Percentiles rank a stretch among this genome's conserved stretches.
Conservation (phyloP, 1,284 basidiomycete species). For the Pseudozyma pruni region DNA sequence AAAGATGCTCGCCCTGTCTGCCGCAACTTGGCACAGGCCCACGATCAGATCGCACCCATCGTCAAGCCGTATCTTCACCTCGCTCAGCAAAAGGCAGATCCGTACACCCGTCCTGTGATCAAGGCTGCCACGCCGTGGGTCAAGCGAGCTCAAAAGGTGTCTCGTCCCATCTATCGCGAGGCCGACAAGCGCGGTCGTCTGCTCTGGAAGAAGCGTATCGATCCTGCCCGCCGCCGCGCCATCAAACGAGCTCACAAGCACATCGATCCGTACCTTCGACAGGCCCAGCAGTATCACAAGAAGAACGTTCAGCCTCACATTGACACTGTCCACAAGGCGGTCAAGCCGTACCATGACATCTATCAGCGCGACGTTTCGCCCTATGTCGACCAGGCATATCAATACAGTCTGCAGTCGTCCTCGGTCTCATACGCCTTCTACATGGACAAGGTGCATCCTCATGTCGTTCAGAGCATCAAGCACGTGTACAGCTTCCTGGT, state of each 20-base stretch:
- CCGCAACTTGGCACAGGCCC: conserved; percentile 56
- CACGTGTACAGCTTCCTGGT: conserved; percentile 52
- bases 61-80: conserved; percentile 44
- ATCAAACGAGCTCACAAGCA: conserved; percentile 52
- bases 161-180: conserved; percentile 47
- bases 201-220: conserved; percentile 58
- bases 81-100: conserved; percentile 47
- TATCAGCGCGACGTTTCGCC: conserved; percentile 65
- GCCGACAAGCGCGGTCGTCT: conserved; percentile 45
- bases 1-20: conserved; percentile 58
- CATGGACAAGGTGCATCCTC: conserved; percentile 60
- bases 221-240: conserved; percentile 51
- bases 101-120: conserved; percentile 59
- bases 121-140: conserved; percentile 44
- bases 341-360: conserved; percentile 63
- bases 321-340: conserved; percentile 43
- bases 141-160: conserved; percentile 40
- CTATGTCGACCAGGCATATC: conserved; percentile 52
- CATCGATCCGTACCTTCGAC: conserved; percentile 56
- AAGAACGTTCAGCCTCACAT: conserved; percentile 61
- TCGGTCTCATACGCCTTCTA: conserved; percentile 53
- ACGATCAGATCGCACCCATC: conserved; percentile 54
- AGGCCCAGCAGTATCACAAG: conserved; percentile 54
- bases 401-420: conserved; percentile 42
- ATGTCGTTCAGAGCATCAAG: conserved; percentile 40